phyloP scores from a whole-genome alignment of 2,329 filamentous ascomycete species.

The Mycogone perniciosa region DNA sequence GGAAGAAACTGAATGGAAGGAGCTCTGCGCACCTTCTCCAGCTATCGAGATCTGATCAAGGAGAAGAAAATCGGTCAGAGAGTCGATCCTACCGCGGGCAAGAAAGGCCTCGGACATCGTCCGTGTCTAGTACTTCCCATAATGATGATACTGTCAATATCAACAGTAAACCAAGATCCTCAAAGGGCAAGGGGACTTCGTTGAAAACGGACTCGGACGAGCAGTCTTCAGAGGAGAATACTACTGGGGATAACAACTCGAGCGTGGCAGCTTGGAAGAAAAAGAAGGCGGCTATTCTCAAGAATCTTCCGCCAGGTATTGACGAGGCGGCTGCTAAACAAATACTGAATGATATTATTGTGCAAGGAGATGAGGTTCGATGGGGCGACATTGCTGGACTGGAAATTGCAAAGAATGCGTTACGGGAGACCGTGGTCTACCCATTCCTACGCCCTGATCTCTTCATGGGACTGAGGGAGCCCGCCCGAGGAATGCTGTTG shows the following conservation, averaged over 20 bases:
- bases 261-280: slow-evolving; percentile 50
- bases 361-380: slow-evolving; percentile 88
- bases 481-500: slow-evolving; percentile 87
- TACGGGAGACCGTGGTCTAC: slow-evolving; percentile 95
- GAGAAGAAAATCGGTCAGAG: background rate
- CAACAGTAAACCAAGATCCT: slow-evolving; percentile 1
- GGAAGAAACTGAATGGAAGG: background rate
- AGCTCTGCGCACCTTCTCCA: background rate
- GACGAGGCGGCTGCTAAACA: slow-evolving; percentile 80
- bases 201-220: slow-evolving; percentile 41
- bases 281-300: slow-evolving; percentile 60
- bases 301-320: slow-evolving; percentile 72
- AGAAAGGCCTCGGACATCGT: background rate
- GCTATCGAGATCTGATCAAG: background rate
- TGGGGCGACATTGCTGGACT: slow-evolving; percentile 93
- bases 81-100: background rate
- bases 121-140: slow-evolving; percentile 17
- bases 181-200: slow-evolving; percentile 27
- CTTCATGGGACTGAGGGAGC: slow-evolving; percentile 92
- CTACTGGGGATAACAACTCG: slow-evolving; percentile 33
- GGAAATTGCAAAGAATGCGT: slow-evolving; percentile 79
- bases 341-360: slow-evolving; percentile 92
- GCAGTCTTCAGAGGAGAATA: slow-evolving; percentile 36
- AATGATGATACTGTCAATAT: slow-evolving; percentile 20
- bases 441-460: slow-evolving; percentile 91